Percentiles rank a stretch among this genome's conserved stretches.
Evolutionary conservation across 1,284 basidiomycete species (phyloP).

Genomic region (Ceratobasidium sp.): DNA sequence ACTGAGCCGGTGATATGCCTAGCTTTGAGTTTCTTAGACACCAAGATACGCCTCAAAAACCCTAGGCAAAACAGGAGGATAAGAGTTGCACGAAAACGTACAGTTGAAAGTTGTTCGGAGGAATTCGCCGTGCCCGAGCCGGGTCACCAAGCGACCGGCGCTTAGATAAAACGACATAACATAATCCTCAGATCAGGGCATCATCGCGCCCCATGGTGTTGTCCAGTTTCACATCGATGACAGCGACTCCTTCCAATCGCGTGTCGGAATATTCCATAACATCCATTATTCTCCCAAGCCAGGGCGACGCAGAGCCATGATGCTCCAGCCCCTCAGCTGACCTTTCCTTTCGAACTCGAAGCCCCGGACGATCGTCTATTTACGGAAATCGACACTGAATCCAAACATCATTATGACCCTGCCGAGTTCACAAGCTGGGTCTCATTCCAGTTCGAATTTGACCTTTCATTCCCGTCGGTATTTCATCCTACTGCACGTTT

Average conservation of each 20-base stretch:
- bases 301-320: neutral
- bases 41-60: too few relatives aligned
- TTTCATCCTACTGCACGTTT: neutral
- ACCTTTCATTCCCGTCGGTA: conserved; percentile 28
- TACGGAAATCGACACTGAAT: conserved; percentile 4
- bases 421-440: neutral
- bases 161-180: neutral
- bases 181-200: neutral
- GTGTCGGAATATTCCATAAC: neutral
- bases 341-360: conserved; percentile 31
- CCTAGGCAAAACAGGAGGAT: too few relatives aligned
- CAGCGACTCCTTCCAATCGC: neutral
- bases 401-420: neutral
- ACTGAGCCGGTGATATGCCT: too few relatives aligned
- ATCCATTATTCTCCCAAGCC: neutral
- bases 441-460: conserved; percentile 28
- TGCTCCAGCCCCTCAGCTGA: conserved; percentile 29
- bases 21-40: too few relatives aligned
- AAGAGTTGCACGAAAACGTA: neutral
- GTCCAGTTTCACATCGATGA: neutral
- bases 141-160: neutral
- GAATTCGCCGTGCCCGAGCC: neutral
- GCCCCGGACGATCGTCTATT: conserved; percentile 21
- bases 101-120: neutral
- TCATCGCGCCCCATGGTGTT: neutral